Evolutionary conservation across 192 early-diverging fungal genomes (phyloP).

Genomic region (Haplosporangium gracile): DNA sequence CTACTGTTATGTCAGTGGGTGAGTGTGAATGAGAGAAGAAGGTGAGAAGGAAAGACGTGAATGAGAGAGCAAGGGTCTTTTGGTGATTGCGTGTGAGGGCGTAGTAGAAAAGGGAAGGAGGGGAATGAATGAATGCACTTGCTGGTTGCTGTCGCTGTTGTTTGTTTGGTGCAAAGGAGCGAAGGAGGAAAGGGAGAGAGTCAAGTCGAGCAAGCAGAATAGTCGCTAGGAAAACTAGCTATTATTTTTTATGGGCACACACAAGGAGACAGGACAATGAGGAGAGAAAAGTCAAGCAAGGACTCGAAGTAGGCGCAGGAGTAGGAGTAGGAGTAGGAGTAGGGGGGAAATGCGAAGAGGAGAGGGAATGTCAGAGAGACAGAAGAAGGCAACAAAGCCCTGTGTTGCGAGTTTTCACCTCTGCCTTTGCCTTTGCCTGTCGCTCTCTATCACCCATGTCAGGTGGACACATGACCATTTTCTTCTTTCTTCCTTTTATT

Average conservation of each 20-base stretch:
- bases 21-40: background rate
- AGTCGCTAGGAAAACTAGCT: background rate
- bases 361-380: background rate
- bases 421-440: background rate
- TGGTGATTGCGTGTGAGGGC: background rate
- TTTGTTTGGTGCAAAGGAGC: no score
- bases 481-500: background rate
- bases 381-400: background rate
- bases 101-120: background rate
- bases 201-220: no score
- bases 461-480: slow-evolving; percentile 3
- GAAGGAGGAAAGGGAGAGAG: no score
- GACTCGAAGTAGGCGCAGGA: no score
- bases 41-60: background rate
- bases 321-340: no score
- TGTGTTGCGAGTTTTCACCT: background rate
- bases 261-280: background rate
- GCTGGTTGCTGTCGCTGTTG: no score
- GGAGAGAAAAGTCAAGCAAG: no score
- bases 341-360: background rate
- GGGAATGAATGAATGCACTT: no score
- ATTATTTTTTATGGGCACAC: background rate
- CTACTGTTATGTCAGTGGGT: background rate
- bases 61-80: background rate
- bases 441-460: background rate